Conservation (phyloP, 164 flowering plant species). For the Vitis cinerea region DNA sequence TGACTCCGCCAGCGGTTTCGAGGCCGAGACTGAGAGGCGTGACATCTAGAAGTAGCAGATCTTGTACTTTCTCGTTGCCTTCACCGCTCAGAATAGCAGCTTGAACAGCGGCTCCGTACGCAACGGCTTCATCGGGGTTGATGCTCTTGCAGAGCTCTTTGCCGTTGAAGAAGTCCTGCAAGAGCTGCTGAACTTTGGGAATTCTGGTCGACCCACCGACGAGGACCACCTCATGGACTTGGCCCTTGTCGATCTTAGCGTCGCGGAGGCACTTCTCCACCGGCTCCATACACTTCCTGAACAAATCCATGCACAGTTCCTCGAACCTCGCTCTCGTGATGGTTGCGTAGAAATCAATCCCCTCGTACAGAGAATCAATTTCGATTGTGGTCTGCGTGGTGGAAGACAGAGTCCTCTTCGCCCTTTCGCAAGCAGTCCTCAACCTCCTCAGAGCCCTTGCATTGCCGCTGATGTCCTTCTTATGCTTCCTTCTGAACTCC, state of each 20-base stretch:
- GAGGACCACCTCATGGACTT: slow-evolving; percentile 27
- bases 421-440: slow-evolving; percentile 27
- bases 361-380: slow-evolving; percentile 27
- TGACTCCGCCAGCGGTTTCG: slow-evolving; percentile 28
- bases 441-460: slow-evolving; percentile 26
- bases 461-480: slow-evolving; percentile 29
- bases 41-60: slow-evolving; percentile 27
- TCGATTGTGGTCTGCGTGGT: slow-evolving; percentile 29
- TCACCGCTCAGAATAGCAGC: slow-evolving; percentile 31
- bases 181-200: slow-evolving; percentile 29
- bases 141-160: slow-evolving; percentile 35
- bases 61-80: slow-evolving; percentile 32
- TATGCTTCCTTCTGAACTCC: slow-evolving; percentile 30
- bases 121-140: slow-evolving; percentile 31
- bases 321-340: slow-evolving; percentile 30
- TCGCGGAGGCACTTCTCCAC: slow-evolving; percentile 30
- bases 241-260: slow-evolving; percentile 27
- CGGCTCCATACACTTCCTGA: slow-evolving; percentile 31
- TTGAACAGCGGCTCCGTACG: slow-evolving; percentile 29
- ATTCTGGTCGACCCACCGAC: slow-evolving; percentile 34
- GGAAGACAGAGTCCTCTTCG: slow-evolving; percentile 29
- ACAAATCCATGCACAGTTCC: slow-evolving; percentile 26
- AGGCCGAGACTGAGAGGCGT: slow-evolving; percentile 31
- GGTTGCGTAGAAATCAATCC: slow-evolving; percentile 31
- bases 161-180: slow-evolving; percentile 33